Evolutionary conservation across 169 alveolate species (phyloP).

Genomic region (Plasmodium gaboni): DNA sequence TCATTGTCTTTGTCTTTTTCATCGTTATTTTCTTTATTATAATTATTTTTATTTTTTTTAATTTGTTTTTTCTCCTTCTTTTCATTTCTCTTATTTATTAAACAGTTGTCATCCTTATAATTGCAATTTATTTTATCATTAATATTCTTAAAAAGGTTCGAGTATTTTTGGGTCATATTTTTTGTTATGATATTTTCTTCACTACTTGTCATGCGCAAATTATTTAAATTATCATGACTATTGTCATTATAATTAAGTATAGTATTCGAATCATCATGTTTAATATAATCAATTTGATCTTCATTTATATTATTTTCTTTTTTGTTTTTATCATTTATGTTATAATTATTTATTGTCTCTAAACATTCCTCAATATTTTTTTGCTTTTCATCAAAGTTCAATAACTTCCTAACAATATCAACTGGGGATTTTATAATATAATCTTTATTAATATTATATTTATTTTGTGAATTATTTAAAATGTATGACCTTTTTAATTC

Average conservation of each 20-base stretch:
- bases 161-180: not conserved
- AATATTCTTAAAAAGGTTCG: no score
- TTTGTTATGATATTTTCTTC: not conserved
- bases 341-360: conserved; percentile 23
- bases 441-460: not conserved
- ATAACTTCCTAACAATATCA: conserved; percentile 30
- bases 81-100: no score
- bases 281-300: not conserved
- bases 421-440: conserved; percentile 6
- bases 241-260: no score
- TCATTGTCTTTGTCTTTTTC: no score
- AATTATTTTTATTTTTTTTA: no score
- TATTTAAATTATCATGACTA: not conserved
- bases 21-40: no score
- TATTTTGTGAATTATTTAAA: conserved; percentile 1
- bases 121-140: no score
- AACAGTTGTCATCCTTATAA: no score
- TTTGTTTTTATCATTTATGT: not conserved
- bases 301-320: not conserved
- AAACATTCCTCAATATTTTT: conserved; percentile 27
- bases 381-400: conserved; percentile 37
- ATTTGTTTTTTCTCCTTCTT: no score
- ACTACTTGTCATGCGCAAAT: not conserved
- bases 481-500: not conserved
- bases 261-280: not conserved